Base-by-base conservation (phyloP, 2,329 filamentous ascomycete genomes). In the Apiospora marii region DNA sequence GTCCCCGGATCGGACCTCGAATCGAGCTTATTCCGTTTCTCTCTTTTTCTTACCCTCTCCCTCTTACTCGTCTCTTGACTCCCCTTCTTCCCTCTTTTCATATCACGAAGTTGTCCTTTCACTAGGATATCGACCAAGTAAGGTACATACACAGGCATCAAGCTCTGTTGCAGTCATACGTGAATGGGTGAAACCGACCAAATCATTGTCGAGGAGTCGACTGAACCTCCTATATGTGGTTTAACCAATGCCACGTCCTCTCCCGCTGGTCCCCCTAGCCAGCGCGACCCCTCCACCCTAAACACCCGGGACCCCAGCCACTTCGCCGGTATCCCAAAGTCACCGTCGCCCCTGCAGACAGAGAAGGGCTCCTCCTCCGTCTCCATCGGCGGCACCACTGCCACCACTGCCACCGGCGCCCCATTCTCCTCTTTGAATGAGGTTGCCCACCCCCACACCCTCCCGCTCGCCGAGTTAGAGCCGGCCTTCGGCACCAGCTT, bases 401-500 rank as follows among this genome's bases (percentile, higher is more conserved):
- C 24, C 4, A 30, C 27, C 27, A 30, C 27, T n/a, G n/a, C n/a
- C 27, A 30, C 27, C 27, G 2, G 27, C 27, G 61, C 67, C 71
- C 72, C 27, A 43, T 67, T 67, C 0, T 67, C 68, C 0, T 37
- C 34, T 14, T 2, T 51, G 44, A 74, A 71, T 46, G 69, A 70
- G 34, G 37, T 67, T 27, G 24, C 71, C 49, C 70, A 77, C 24
- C 78, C 82, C 67, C 80, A 84, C 73, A 79, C 75, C 24, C 73
- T 81, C 61, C 70, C 79, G 44, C 71, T 79, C 69, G 72, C 73
- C 71, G 75, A 80, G 73, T 75, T 83, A 76, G 80, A 80, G 72
- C 73, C 73, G 43, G 75, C 80, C 68, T 82, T 88, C 77, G 79
- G 81, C 72, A 86, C 86, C 74, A 80, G 85, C 76, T 76, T 83